Evolutionary conservation across 352 stramenopile species (phyloP).

Genomic region (Pythium dissimile): DNA sequence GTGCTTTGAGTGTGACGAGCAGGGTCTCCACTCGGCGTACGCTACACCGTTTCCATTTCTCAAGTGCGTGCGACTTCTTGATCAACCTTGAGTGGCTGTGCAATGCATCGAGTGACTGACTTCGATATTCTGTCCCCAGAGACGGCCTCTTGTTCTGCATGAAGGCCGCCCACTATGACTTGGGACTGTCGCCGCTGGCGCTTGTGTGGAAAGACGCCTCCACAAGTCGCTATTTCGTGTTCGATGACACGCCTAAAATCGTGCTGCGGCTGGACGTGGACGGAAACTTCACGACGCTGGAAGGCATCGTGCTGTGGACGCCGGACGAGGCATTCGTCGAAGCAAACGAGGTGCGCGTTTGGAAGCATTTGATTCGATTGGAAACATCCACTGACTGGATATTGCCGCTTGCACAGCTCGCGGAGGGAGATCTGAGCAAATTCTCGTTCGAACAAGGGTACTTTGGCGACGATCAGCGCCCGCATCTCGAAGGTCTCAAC

Average conservation of each 20-base stretch:
- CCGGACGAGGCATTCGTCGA: slow-evolving; percentile 44
- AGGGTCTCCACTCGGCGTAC: slow-evolving; percentile 79
- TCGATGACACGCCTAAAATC: slow-evolving; percentile 66
- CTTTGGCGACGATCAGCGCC: slow-evolving; percentile 40
- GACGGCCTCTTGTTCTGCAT: slow-evolving; percentile 90
- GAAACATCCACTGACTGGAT: not conserved
- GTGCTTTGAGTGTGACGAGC: slow-evolving; percentile 80
- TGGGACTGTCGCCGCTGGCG: slow-evolving; percentile 80
- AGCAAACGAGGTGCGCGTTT: slow-evolving; percentile 58
- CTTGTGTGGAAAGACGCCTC: slow-evolving; percentile 89
- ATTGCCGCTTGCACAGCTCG: slow-evolving; percentile 30
- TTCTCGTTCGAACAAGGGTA: slow-evolving; percentile 73
- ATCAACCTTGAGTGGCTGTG: not conserved
- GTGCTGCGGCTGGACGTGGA: slow-evolving; percentile 56
- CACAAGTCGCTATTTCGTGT: slow-evolving; percentile 82
- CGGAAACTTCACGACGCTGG: slow-evolving; percentile 60
- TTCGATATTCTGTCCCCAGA: slow-evolving; percentile 24
- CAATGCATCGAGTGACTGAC: not conserved
- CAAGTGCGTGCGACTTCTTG: slow-evolving; percentile 44
- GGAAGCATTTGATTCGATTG: not conserved
- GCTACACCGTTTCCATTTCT: slow-evolving; percentile 77
- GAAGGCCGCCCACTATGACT: slow-evolving; percentile 88
- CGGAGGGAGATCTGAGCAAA: slow-evolving; percentile 71
- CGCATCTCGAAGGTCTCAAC: slow-evolving; percentile 44
- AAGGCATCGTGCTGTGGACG: slow-evolving; percentile 60